A percentile compares a stretch with the other conserved stretches of the same genome.
phyloP scores from a whole-genome alignment of 768 basidiomycete genomes.

The Phylloporus sp. region DNA sequence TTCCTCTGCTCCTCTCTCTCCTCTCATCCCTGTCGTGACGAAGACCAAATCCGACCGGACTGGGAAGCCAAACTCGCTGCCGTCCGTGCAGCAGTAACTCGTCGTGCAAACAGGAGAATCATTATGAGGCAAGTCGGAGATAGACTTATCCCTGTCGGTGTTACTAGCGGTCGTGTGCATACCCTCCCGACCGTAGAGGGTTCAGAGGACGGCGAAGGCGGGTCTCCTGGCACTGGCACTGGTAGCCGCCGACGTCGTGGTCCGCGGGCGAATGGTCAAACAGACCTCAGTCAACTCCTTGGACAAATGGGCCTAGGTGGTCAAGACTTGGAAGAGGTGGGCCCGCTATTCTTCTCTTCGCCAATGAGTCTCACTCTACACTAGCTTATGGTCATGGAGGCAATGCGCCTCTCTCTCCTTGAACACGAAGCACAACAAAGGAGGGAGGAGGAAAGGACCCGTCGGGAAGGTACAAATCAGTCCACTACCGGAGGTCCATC shows the following conservation, averaged over 20 bases:
- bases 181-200: slow-evolving; percentile 57
- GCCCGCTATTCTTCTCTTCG: slow-evolving; percentile 22
- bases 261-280: slow-evolving; percentile 44
- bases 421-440: slow-evolving; percentile 94
- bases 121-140: slow-evolving; percentile 99
- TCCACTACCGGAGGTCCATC: slow-evolving; percentile 28
- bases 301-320: slow-evolving; percentile 66
- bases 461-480: slow-evolving; percentile 41
- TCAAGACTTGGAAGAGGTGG: slow-evolving; percentile 91
- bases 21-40: slow-evolving; percentile 6
- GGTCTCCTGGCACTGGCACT: slow-evolving; percentile 32
- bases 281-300: slow-evolving; percentile 61
- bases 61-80: slow-evolving; percentile 96
- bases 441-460: slow-evolving; percentile 67
- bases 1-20: slow-evolving; percentile 4
- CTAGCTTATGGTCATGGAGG: slow-evolving; percentile 98
- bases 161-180: slow-evolving; percentile 84
- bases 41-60: slow-evolving; percentile 96
- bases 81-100: slow-evolving; percentile 91
- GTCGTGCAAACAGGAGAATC: slow-evolving; percentile 92
- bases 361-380: slow-evolving; percentile 10
- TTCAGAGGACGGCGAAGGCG: slow-evolving; percentile 40
- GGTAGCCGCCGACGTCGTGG: slow-evolving; percentile 58
- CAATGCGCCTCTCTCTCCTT: slow-evolving; percentile 90
- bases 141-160: slow-evolving; percentile 93